A percentile compares a stretch with the other conserved stretches of the same genome.
phyloP scores from a whole-genome alignment of 331 rosid species.

The Malus hybrid region DNA sequence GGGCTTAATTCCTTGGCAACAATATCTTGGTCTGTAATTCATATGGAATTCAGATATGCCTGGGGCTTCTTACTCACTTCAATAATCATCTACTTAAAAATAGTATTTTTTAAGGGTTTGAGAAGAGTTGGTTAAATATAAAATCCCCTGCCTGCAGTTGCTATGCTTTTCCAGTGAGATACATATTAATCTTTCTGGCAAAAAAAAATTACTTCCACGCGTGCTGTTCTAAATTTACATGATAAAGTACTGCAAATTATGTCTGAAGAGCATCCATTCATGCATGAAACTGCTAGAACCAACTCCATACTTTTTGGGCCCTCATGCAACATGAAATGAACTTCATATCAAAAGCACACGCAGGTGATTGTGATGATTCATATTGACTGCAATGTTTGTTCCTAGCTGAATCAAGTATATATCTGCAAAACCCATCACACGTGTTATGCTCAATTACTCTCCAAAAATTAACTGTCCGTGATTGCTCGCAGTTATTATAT shows the following conservation, averaged over 20 bases:
- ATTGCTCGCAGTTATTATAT: not conserved
- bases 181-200: not conserved
- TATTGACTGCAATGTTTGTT: not conserved
- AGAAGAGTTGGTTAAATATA: not conserved
- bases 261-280: not conserved
- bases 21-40: not conserved
- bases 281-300: not conserved
- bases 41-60: not conserved
- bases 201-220: not conserved
- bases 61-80: not conserved
- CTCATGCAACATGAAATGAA: constrained; percentile 4
- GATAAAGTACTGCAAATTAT: constrained; percentile 9
- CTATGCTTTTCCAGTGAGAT: no score
- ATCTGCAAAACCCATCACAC: not conserved
- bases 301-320: not conserved
- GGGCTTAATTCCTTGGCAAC: not conserved
- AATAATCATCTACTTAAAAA: not conserved
- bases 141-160: not conserved
- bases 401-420: not conserved
- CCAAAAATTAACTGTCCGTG: not conserved
- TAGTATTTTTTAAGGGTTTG: not conserved
- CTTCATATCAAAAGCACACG: not conserved
- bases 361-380: constrained; percentile 4
- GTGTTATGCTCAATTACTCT: constrained; percentile 5
- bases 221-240: not conserved